These are phyloP conservation scores for Penicillium palitans DNA, from an alignment of 2,329 filamentous ascomycete genomes.

Conservation along the genomic window DNA sequence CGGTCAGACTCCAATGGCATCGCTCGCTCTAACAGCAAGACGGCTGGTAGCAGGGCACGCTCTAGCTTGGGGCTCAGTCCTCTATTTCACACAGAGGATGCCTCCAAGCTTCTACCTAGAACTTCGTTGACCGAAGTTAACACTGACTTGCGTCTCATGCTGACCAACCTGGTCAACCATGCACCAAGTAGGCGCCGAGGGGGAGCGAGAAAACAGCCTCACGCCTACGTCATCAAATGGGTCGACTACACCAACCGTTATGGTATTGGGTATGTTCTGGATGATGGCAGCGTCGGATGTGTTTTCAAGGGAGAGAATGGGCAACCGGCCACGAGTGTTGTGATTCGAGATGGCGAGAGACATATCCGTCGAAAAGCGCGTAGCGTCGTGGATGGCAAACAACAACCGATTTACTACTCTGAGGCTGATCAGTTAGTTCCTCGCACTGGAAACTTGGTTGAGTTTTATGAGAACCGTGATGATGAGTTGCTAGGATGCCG, in stretches of 20 bases:
- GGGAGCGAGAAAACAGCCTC: slow-evolving; percentile 33
- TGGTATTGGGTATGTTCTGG: slow-evolving; percentile 54
- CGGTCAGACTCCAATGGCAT: slow-evolving; percentile 23
- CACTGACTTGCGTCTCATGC: slow-evolving; percentile 41
- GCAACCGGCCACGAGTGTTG: slow-evolving; percentile 47
- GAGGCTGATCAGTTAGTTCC: slow-evolving; percentile 49
- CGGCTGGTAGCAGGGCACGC: slow-evolving; percentile 30
- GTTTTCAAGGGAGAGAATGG: slow-evolving; percentile 50
- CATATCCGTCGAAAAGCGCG: slow-evolving; percentile 50
- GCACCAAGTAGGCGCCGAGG: slow-evolving; percentile 35
- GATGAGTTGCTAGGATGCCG: slow-evolving; percentile 34
- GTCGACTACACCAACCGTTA: slow-evolving; percentile 55
- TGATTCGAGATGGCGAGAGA: slow-evolving; percentile 48
- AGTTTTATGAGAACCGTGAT: slow-evolving; percentile 51
- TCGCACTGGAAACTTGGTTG: slow-evolving; percentile 42
- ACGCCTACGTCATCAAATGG: slow-evolving; percentile 54
- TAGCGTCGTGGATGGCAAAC: slow-evolving; percentile 35
- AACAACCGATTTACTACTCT: slow-evolving; percentile 35
- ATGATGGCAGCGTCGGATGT: slow-evolving; percentile 53
- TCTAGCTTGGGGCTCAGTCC: slow-evolving; percentile 40
- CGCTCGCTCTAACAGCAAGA: slow-evolving; percentile 32
- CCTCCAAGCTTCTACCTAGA: slow-evolving; percentile 38
- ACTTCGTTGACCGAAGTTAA: slow-evolving; percentile 44
- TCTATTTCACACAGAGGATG: slow-evolving; percentile 42
- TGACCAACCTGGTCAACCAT: slow-evolving; percentile 38